A percentile compares a stretch with the other conserved stretches of the same genome.
phyloP scores from a whole-genome alignment of 345 rosid species.

The Bruguiera sexangula region DNA sequence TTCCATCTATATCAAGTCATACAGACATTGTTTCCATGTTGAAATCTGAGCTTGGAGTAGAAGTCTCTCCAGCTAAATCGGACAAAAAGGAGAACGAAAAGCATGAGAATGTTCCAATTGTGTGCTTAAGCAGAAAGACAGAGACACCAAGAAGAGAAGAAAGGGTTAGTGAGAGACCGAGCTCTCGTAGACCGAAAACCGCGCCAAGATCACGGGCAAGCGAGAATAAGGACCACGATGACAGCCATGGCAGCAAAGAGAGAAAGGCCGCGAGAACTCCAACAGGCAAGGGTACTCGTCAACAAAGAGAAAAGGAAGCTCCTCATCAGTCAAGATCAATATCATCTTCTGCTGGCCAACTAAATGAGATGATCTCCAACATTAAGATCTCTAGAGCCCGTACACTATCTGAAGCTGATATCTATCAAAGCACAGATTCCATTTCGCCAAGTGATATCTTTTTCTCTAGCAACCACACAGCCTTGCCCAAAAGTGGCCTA shows the following conservation, averaged over 20 bases:
- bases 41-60: slow-evolving; percentile 23
- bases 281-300: slow-evolving; percentile 28
- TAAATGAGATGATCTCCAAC: slow-evolving; percentile 54
- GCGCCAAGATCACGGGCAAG: slow-evolving; percentile 39
- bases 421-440: slow-evolving; percentile 48
- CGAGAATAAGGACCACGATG: slow-evolving; percentile 24
- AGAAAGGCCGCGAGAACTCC: slow-evolving; percentile 25
- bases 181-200: slow-evolving; percentile 31
- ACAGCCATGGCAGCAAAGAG: slow-evolving; percentile 18
- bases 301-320: slow-evolving; percentile 30
- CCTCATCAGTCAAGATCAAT: slow-evolving; percentile 16
- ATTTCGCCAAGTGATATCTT: slow-evolving; percentile 57
- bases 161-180: slow-evolving; percentile 22
- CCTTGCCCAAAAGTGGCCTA: slow-evolving; percentile 23
- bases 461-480: slow-evolving; percentile 39
- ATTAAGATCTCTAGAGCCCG: slow-evolving; percentile 36
- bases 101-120: slow-evolving; percentile 13
- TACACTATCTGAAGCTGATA: neutral
- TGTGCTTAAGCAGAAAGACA: slow-evolving; percentile 28
- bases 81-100: slow-evolving; percentile 24
- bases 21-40: slow-evolving; percentile 26
- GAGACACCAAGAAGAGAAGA: slow-evolving; percentile 31
- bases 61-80: slow-evolving; percentile 31
- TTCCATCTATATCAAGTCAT: neutral
- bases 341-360: slow-evolving; percentile 40